Base-by-base conservation (phyloP, 306 rosid genomes). In the Cyclanthera cordifolia region DNA sequence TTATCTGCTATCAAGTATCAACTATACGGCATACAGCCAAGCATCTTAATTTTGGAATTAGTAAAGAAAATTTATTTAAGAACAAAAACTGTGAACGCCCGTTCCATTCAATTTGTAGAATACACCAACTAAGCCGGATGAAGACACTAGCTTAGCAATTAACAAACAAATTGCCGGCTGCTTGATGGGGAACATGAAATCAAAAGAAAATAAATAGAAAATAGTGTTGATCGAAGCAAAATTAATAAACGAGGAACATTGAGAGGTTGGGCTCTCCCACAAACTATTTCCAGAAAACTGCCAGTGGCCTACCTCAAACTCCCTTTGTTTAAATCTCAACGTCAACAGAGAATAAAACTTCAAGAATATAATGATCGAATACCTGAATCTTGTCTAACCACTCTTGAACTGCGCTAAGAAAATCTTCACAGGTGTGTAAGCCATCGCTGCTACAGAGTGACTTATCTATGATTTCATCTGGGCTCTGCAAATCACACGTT, bases 301-400 rank as follows among this genome's bases (percentile, higher is more conserved):
- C 8, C 27, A 30, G 7, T n/a, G 47, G 47, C 25, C 65, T 1
- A 59, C 16, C 53, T n/a, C 53, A 49, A 49, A n/a, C 47, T 32
- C 47, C 67, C 67, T 58, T 3, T 58, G 21, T 16, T 59, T 59
- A n/a, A 19, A 19, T 20, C 20, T 19, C 71, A 37, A 13, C 23
- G 25, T 64, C 1, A 64, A 17, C 0, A 70, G 34, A 50, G 53
- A 28, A 41, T 51, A 69, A 17, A 55, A 34, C 27, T 69, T 55
- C 49, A 66, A 37, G 27, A 61, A 19, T 28, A 19, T 12, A 73
- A 23, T 7, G 73, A 55, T 51, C 8, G 15, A 65, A 75, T 75
- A 94, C 99, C 99, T 86, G 87, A 77, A 88, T 81, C 87, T 88
- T 94, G 83, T 69, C 86, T 75, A 94, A 76, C 97, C 97, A 94